phyloP scores from a whole-genome alignment of 2,329 filamentous ascomycete species.

The Xylariomycetidae sp. region DNA sequence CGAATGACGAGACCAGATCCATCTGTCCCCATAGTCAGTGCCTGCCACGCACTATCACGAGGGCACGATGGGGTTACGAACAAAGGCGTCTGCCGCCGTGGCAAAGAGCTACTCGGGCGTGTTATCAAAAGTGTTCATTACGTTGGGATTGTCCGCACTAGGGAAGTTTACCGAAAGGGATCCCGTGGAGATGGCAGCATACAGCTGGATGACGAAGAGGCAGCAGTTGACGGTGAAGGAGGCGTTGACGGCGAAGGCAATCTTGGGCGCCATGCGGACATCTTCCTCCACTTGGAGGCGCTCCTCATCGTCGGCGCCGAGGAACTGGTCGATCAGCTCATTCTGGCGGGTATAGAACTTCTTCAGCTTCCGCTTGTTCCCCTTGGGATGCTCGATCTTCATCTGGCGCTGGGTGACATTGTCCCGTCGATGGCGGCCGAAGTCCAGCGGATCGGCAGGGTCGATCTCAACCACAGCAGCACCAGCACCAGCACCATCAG shows the following conservation, averaged over 20 bases:
- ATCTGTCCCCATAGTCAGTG: slow-evolving; percentile 32
- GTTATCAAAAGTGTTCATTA: slow-evolving; percentile 15
- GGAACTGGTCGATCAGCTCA: slow-evolving; percentile 44
- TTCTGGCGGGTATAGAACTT: slow-evolving; percentile 44
- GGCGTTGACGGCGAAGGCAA: slow-evolving; percentile 47
- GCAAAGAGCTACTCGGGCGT: slow-evolving; percentile 44
- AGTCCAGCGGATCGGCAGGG: slow-evolving; percentile 31
- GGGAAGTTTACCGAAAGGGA: slow-evolving; percentile 42
- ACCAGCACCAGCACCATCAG: too few species aligned
- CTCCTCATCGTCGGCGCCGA: slow-evolving; percentile 51
- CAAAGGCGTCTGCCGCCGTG: slow-evolving; percentile 59
- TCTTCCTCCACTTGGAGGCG: slow-evolving; percentile 44
- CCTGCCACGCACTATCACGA: slow-evolving; percentile 12
- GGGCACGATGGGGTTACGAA: slow-evolving; percentile 26
- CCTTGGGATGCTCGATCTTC: slow-evolving; percentile 40
- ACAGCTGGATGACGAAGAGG: slow-evolving; percentile 52
- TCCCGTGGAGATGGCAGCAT: slow-evolving; percentile 51
- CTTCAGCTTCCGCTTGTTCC: slow-evolving; percentile 36
- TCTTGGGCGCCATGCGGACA: slow-evolving; percentile 41
- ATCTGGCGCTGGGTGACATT: slow-evolving; percentile 39
- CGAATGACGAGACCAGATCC: slow-evolving; percentile 58
- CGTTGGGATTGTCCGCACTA: slow-evolving; percentile 10
- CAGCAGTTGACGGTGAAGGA: slow-evolving; percentile 46
- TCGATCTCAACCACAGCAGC: too few species aligned
- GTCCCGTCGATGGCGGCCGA: slow-evolving; percentile 34